Evolutionary conservation across 2,329 filamentous ascomycete genomes (phyloP).

Genomic region (Pseudofabraea citricarpa): DNA sequence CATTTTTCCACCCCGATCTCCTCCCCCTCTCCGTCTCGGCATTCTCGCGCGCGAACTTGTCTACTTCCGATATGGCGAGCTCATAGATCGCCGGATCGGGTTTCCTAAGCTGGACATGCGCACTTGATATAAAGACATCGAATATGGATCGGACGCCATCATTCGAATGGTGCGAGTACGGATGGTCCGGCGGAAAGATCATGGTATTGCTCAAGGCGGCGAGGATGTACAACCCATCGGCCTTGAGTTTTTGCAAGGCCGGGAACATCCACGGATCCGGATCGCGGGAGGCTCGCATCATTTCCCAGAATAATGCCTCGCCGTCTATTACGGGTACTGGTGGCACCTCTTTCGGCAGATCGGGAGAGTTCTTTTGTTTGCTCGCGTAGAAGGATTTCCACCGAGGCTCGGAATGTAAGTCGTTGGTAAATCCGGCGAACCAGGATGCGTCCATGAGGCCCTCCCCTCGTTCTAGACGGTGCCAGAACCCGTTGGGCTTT

Average conservation of each 20-base stretch:
- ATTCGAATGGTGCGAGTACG: constrained; percentile 50
- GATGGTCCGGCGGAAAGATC: constrained; percentile 73
- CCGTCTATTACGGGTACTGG: constrained; percentile 70
- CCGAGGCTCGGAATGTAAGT: constrained; percentile 60
- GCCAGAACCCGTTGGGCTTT: constrained; percentile 79
- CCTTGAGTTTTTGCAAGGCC: constrained; percentile 65
- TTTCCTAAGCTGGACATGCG: constrained; percentile 83
- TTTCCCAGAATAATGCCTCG: constrained; percentile 78
- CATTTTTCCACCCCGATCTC: constrained; percentile 39
- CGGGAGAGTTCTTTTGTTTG: constrained; percentile 35
- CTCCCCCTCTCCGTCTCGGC: constrained; percentile 34
- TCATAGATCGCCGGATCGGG: constrained; percentile 80
- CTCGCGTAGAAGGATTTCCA: constrained; percentile 64
- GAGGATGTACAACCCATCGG: constrained; percentile 62
- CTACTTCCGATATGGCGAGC: constrained; percentile 62
- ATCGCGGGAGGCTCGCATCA: constrained; percentile 70
- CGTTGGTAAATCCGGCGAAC: constrained; percentile 69
- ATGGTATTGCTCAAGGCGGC: constrained; percentile 89
- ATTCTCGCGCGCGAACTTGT: constrained; percentile 55
- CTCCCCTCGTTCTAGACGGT: constrained; percentile 79
- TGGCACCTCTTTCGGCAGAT: constrained; percentile 42
- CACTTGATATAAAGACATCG: constrained; percentile 82
- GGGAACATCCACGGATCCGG: constrained; percentile 88
- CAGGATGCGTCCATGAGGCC: constrained; percentile 70
- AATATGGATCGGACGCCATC: constrained; percentile 65